Percentiles rank a stretch among this genome's conserved stretches.
phyloP scores from a whole-genome alignment of 768 basidiomycete species.

The Leccinum broughii region DNA sequence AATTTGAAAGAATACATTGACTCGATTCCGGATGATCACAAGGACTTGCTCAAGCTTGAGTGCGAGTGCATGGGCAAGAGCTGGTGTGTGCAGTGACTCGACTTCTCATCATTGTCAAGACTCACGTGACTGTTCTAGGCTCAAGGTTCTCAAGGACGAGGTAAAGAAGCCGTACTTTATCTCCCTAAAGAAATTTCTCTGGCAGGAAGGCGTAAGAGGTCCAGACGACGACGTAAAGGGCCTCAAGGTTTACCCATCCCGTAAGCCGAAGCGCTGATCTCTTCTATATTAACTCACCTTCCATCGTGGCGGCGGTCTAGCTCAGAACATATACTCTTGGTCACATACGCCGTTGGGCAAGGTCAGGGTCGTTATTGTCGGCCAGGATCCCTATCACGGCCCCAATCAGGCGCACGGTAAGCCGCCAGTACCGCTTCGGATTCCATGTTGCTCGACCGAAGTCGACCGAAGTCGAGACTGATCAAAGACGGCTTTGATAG shows the following conservation, averaged over 20 bases:
- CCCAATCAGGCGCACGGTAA: constrained; percentile 82
- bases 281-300: constrained; percentile 1
- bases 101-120: background rate
- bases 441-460: background rate
- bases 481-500: constrained; percentile 37
- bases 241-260: constrained; percentile 73
- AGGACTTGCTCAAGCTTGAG: constrained; percentile 61
- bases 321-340: constrained; percentile 89
- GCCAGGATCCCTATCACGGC: constrained; percentile 87
- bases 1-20: constrained; percentile 54
- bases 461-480: constrained; percentile 12
- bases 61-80: constrained; percentile 72
- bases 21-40: constrained; percentile 58
- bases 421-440: constrained; percentile 19
- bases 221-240: constrained; percentile 44
- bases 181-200: constrained; percentile 66
- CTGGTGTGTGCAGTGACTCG: constrained; percentile 43
- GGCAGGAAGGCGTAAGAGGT: constrained; percentile 60
- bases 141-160: constrained; percentile 73
- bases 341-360: constrained; percentile 82
- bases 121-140: constrained; percentile 44
- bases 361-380: constrained; percentile 86
- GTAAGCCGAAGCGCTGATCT: constrained; percentile 45
- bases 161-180: constrained; percentile 78
- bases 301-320: constrained; percentile 39